These are phyloP conservation scores for Cucumis sativus DNA, from an alignment of 306 rosid species.

Conservation along the genomic window Cucumber_9930_V3 NC_026660.2:25903501-25904000, in stretches of 20 bases:
- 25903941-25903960: constrained; percentile 67
- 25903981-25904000: constrained; percentile 94
- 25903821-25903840: not conserved
- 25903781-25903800: not conserved
- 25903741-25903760: not conserved
- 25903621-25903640: no score
- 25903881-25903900: constrained; percentile 75
- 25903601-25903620: no score
- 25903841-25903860: constrained; percentile 72
- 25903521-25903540: no score
- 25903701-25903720: not conserved
- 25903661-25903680: not conserved
- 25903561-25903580: no score
- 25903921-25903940: constrained; percentile 65
- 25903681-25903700: not conserved
- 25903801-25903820: not conserved
- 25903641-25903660: no score
- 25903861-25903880: constrained; percentile 84
- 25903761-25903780: not conserved
- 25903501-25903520: no score
- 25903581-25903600: no score
- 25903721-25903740: not conserved
- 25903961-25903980: constrained; percentile 94
- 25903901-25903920: constrained; percentile 44
- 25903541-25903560: no score